Evolutionary conservation across 352 stramenopile genomes (phyloP).

Genomic region (Phytophthora citrophthora): DNA sequence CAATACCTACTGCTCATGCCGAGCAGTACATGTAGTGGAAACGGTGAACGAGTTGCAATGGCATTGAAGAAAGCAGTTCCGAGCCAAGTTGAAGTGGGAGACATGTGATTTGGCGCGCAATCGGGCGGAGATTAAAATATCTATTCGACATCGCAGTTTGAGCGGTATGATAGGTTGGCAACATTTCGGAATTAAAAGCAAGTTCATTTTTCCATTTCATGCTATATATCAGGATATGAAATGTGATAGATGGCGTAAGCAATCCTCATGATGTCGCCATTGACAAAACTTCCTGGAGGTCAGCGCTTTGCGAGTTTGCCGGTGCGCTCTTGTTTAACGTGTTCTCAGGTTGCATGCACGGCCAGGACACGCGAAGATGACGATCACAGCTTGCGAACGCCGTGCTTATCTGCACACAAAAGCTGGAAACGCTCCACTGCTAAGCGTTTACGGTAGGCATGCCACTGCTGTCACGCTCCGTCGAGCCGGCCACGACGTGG

Average conservation of each 20-base stretch:
- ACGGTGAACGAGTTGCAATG: too few species aligned
- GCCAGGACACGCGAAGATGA: not conserved
- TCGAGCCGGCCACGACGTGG: constrained; percentile 6
- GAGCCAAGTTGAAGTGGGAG: constrained; percentile 18
- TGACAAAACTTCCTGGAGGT: not conserved
- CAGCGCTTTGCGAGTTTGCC: constrained; percentile 9
- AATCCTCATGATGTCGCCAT: constrained; percentile 7
- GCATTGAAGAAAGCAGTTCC: too few species aligned
- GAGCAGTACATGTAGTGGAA: too few species aligned
- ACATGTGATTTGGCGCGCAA: constrained; percentile 6
- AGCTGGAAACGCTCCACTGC: not conserved
- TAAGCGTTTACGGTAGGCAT: too few species aligned
- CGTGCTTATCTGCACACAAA: not conserved
- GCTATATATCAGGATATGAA: constrained; percentile 6
- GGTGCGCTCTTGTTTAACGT: constrained; percentile 15
- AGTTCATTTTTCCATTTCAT: not conserved
- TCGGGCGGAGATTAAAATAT: constrained; percentile 5
- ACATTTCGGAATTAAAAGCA: not conserved
- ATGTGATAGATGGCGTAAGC: constrained; percentile 1
- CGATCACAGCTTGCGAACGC: not conserved
- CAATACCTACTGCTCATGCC: too few species aligned
- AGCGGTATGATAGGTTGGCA: not conserved
- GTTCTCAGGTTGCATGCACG: not conserved
- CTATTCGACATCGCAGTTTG: not conserved
- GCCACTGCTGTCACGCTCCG: too few species aligned